phyloP scores from a whole-genome alignment of 805 yeast species.

The Hanseniaspora valbyensis region DNA sequence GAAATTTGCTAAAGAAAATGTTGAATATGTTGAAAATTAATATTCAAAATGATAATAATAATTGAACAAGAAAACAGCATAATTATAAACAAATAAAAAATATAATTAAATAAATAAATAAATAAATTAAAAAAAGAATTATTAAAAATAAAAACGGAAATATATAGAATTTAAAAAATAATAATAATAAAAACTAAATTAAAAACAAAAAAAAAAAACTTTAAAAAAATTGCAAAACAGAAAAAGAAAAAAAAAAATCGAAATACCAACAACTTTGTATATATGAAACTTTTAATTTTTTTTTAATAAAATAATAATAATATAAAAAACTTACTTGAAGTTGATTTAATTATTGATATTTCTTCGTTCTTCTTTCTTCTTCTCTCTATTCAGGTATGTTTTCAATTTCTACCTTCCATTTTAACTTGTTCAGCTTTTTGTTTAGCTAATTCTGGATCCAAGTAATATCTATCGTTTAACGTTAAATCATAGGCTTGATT shows the following conservation, averaged over 20 bases:
- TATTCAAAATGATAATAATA: neutral
- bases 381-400: conserved; percentile 13
- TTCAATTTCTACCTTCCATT: conserved; percentile 48
- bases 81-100: too few species aligned
- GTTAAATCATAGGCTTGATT: conserved; percentile 32
- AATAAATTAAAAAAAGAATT: neutral
- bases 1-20: conserved; percentile 65
- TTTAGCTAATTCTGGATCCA: conserved; percentile 72
- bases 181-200: too few species aligned
- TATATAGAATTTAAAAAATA: too few species aligned
- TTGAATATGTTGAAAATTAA: conserved; percentile 39
- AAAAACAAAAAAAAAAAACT: too few species aligned
- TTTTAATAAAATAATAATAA: too few species aligned
- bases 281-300: neutral
- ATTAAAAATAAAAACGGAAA: neutral
- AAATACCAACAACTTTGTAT: neutral
- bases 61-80: neutral
- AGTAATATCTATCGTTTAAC: conserved; percentile 47
- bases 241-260: too few species aligned
- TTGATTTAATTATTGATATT: too few species aligned
- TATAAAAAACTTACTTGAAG: too few species aligned
- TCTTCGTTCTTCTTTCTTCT: neutral
- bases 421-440: conserved; percentile 72
- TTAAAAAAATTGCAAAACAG: too few species aligned
- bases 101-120: too few species aligned